Evolutionary conservation across 139 green algal genomes (phyloP), one percentile per base, ranked within the genome.

Genomic region (Ettlia oleoabundans): DNA sequence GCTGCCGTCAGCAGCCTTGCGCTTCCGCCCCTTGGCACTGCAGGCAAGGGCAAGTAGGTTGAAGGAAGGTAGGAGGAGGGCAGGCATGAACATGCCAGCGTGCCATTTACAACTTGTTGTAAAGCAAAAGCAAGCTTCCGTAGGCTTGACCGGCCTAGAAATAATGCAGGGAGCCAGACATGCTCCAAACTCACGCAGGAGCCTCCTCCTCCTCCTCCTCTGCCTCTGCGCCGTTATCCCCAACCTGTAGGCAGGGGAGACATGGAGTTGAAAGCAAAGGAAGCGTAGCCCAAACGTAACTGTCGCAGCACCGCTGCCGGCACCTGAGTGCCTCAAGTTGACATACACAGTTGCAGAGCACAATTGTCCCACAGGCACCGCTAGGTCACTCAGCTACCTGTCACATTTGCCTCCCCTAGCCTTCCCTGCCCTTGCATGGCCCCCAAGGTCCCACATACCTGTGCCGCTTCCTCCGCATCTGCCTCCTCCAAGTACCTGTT

Each of bases 401-500:
- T n/a, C n/a, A 58, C 47, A 58, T 10, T 15, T 15, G 47, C 13
- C 47, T 24, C 10, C 15, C 47, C 47, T 58, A 15, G n/a, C n/a
- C 47, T 58, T 58, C 13, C 47, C 47, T 58, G 47, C 47, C 47
- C n/a, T n/a, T 58, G 47, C 47, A 58, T 58, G 47, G 13, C 47
- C 47, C 10, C 47, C 47, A 58, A 58, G 13, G 10, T 58, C 47
- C 10, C 13, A 58, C 47, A 15, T 10, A 15, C 13, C 47, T 58
- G 47, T 15, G 10, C 47, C 10, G 13, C 47, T 58, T 87, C 82
- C 6, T 88, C 74, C 7, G 9, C 47, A 28, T 86, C 53, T 33
- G 83, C 33, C 33, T 85, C 71, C 28, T 80, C 53, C 35, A 80
- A 37, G 53, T 80, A 80, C 2, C 52, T 52, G 53, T 80, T 80